Evolutionary conservation across 345 rosid genomes (phyloP).

Genomic region (Kernera saxatilis): DNA sequence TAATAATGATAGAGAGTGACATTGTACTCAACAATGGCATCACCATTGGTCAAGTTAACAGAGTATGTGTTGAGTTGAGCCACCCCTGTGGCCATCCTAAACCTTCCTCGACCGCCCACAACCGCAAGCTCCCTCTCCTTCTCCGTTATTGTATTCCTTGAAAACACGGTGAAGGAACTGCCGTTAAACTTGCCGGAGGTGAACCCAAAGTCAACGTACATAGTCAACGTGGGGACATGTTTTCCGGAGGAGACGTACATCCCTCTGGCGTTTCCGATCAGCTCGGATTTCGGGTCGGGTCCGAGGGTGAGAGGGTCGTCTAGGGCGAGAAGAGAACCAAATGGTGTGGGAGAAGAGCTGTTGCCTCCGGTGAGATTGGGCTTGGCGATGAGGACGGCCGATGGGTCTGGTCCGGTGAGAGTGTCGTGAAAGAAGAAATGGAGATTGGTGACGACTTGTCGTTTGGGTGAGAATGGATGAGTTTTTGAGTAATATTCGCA

Average conservation of each 20-base stretch:
- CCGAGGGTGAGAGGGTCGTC: conserved; percentile 46
- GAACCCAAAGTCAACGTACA: conserved; percentile 26
- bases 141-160: conserved; percentile 38
- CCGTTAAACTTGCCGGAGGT: conserved; percentile 40
- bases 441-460: conserved; percentile 28
- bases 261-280: conserved; percentile 44
- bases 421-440: conserved; percentile 44
- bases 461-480: not conserved
- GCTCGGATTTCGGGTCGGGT: conserved; percentile 29
- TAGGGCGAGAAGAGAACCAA: conserved; percentile 30
- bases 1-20: conserved; percentile 36
- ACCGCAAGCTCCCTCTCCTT: conserved; percentile 41
- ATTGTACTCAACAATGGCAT: conserved; percentile 39
- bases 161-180: conserved; percentile 43
- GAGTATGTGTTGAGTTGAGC: conserved; percentile 25
- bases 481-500: conserved; percentile 10
- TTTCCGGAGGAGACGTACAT: conserved; percentile 34
- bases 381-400: conserved; percentile 30
- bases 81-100: conserved; percentile 45
- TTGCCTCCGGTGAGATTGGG: not conserved
- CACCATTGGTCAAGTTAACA: conserved; percentile 27
- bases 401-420: conserved; percentile 10
- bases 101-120: conserved; percentile 48
- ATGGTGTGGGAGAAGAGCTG: conserved; percentile 10
- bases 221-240: conserved; percentile 7